A percentile compares a stretch with the other conserved stretches of the same genome.
These are phyloP conservation scores for Harringtonia lauricola DNA, from an alignment of 2,329 filamentous ascomycete genomes.

Conservation along the genomic window DNA sequence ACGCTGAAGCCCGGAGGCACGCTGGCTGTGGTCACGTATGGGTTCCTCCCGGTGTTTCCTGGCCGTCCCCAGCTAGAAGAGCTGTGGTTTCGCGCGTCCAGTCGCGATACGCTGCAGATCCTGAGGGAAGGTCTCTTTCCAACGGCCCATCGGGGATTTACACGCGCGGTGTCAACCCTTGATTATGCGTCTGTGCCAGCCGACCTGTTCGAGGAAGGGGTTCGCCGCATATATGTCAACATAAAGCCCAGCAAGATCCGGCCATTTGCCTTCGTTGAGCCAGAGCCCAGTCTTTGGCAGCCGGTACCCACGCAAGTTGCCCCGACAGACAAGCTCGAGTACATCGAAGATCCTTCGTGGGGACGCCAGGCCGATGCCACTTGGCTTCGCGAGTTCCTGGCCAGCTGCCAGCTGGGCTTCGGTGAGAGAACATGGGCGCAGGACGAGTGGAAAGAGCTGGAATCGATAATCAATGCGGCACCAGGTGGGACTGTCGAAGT, in stretches of 20 bases:
- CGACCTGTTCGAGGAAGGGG: constrained; percentile 10
- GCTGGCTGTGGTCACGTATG: constrained; percentile 10
- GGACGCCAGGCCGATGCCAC: constrained; percentile 8
- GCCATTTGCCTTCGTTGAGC: constrained; percentile 10
- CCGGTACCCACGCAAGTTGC: constrained; percentile 2
- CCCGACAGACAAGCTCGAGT: neutral
- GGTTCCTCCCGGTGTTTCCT: constrained; percentile 12
- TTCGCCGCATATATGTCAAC: constrained; percentile 8
- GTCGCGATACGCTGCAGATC: constrained; percentile 9
- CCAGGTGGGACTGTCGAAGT: constrained; percentile 6
- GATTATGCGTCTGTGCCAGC: constrained; percentile 9
- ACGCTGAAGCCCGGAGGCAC: constrained; percentile 10
- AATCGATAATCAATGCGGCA: constrained; percentile 5
- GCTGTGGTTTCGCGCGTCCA: constrained; percentile 10
- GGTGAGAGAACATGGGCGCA: constrained; percentile 10
- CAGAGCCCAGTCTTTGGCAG: constrained; percentile 5
- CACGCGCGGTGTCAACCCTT: constrained; percentile 9
- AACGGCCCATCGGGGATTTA: constrained; percentile 9
- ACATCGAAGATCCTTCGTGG: constrained; percentile 7
- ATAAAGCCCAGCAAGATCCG: neutral
- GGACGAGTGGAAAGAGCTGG: constrained; percentile 10
- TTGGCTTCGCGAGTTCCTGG: constrained; percentile 13
- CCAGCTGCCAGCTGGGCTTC: constrained; percentile 12
- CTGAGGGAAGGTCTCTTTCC: constrained; percentile 12
- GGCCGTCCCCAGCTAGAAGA: constrained; percentile 2